phyloP scores from a whole-genome alignment of 2,329 filamentous ascomycete genomes.

The Colletotrichum noveboracense region DNA sequence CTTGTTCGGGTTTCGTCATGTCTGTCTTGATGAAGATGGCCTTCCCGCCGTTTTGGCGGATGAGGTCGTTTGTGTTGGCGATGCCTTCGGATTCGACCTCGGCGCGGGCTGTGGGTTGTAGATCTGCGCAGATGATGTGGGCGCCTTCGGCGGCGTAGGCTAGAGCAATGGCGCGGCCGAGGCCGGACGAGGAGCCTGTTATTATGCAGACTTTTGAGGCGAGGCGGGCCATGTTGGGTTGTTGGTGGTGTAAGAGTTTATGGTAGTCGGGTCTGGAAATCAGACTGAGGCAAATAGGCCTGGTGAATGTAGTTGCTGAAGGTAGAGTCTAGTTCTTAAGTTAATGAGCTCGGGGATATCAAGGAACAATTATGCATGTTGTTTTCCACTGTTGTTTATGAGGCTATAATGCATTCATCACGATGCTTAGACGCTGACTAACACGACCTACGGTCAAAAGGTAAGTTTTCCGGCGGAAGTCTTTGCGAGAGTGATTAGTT shows the following conservation, averaged over 20 bases:
- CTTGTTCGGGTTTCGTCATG: neutral
- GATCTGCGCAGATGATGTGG: neutral
- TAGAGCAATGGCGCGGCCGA: slow-evolving; percentile 51
- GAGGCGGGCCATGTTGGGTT: neutral
- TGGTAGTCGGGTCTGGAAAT: fast-evolving
- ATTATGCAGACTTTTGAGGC: slow-evolving; percentile 32
- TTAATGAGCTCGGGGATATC: neutral
- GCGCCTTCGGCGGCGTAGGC: neutral
- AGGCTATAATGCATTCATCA: neutral
- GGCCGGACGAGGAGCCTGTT: slow-evolving; percentile 50
- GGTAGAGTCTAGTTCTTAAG: neutral
- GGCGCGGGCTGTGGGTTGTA: neutral
- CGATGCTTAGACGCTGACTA: neutral
- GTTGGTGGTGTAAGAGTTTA: neutral
- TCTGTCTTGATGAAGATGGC: neutral
- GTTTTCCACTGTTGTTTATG: too few species aligned
- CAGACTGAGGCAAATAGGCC: neutral
- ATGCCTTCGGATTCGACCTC: neutral
- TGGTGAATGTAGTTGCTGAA: fast-evolving
- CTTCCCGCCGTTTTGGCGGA: neutral
- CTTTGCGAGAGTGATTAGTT: neutral
- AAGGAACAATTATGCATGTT: too few species aligned
- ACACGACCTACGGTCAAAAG: neutral
- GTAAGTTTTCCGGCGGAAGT: neutral
- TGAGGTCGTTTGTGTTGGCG: neutral